Evolutionary conservation across 202 grass and related monocot species (phyloP), one percentile per base, ranked within the genome.

Genomic region (Carex sylvatica): DNA sequence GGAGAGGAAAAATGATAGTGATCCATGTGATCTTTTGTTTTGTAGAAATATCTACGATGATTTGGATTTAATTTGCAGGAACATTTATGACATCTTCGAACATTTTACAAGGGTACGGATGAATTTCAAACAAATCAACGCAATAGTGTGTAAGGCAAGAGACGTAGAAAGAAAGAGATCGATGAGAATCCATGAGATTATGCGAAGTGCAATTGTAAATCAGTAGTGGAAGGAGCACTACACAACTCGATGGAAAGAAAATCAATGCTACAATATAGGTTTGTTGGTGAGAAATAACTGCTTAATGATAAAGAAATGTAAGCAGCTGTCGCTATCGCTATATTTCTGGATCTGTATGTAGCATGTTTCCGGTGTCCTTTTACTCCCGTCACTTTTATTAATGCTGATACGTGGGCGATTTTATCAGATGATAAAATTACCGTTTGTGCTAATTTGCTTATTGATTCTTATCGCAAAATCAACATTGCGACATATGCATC

Each of bases 151-250:
- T 6, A 38, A 38, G 5, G 23, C 51, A 76, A 76, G 72, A 56
- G 26, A 54, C 72, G 72, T 76, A 55, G 31, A 76, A 76, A 54
- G 26, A 33, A 76, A 76, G 72, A 51, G 51, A 76, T 54, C 36
- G n/a, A n/a, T n/a, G n/a, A n/a, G n/a, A 38, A 38, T 38, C 36
- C 36, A 38, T 38, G 7, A 56, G 72, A 76, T 56, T 76, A n/a
- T 30, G 49, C 6, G 24, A 76, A 55, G 71, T 55, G 71, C 71
- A 75, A 54, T 22, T 53, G 46, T 75, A 75, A 75, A 75, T 54
- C 23, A 54, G 26, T 76, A 76, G 72, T 76, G 72, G 72, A 76
- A 33, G 31, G 49, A 76, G 72, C 72, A 76, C 72, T 76, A 52
- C 28, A 19, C 24, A 33, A 35, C 26, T 56, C 51, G 58, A 56